Base-by-base conservation (phyloP, 2,329 filamentous ascomycete species). In the Aureobasidium mangrovei region DNA sequence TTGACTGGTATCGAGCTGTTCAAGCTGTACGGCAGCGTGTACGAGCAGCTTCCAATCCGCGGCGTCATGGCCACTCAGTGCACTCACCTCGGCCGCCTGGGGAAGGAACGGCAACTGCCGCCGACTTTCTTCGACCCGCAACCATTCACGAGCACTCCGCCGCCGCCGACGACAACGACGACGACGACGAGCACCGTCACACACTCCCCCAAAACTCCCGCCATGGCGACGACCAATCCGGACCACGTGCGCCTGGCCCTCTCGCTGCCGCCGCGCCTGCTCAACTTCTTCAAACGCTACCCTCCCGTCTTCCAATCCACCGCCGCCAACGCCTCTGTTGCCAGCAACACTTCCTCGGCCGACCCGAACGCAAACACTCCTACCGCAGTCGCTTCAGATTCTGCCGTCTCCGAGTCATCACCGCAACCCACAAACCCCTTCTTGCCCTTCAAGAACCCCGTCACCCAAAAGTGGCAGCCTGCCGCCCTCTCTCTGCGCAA, bases 201-300 rank as follows among this genome's bases (percentile, higher is more conserved):
- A n/a, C 42, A 36, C 32, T 8, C 6, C 26, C 26, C 31, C 28
- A 10, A 12, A 18, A 47, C 47, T 40, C 2, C 4, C 39, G 31
- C n/a, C 3, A 59, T 57, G 53, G 55, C 47, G 7, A 49, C 39
- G 32, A 32, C 54, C 47, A 55, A 55, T 27, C 62, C 63, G 38
- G 61, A 67, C 36, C 68, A 72, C 59, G 66, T 79, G 55, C 65
- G 70, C 56, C 59, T 63, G 26, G 86, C 86, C 57, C 81, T 84
- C 71, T 76, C 80, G 60, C 82, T 97, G 39, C 93, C 90, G 7
- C 76, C 81, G 53, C 85, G 85, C 39, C 81, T 98, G 43, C 81
- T 86, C 66, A 83, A 83, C 64, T 96, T 98, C 79, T 86, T 98
- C 71, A 85, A 86, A 55, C 86, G 87, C 60, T 96, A 91, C 70